These are phyloP conservation scores for Ogataea haglerorum DNA, from an alignment of 805 yeast species.

Conservation along the genomic window DNA sequence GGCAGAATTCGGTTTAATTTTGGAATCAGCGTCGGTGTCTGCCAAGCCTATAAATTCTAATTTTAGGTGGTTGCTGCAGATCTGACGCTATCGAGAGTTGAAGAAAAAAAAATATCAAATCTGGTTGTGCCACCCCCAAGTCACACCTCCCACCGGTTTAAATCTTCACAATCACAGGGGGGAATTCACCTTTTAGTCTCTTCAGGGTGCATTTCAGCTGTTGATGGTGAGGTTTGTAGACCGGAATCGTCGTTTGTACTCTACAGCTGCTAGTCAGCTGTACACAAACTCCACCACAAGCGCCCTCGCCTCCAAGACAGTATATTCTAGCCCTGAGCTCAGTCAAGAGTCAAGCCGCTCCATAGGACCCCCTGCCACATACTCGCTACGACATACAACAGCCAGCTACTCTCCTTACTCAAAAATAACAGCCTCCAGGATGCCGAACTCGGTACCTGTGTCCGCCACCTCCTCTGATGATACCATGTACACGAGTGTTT, in stretches of 20 bases:
- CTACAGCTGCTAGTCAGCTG: conserved; percentile 4
- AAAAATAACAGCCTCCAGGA: not conserved
- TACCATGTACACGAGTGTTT: not conserved
- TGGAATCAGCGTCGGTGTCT: not conserved
- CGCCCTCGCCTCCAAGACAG: not conserved
- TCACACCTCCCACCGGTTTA: conserved; percentile 1
- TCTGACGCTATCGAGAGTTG: not conserved
- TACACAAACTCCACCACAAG: conserved; percentile 13
- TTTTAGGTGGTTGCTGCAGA: conserved; percentile 4
- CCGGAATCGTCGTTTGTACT: conserved; percentile 11
- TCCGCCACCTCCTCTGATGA: not conserved
- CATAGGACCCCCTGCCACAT: not conserved
- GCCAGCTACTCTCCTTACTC: not conserved
- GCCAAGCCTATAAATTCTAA: not conserved
- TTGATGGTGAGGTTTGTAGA: conserved; percentile 13
- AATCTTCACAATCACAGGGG: not conserved
- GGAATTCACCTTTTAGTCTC: not conserved
- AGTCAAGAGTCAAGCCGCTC: not conserved
- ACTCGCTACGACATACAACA: not conserved
- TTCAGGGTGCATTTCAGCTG: not conserved
- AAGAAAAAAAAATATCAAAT: not conserved
- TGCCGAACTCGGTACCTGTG: not conserved
- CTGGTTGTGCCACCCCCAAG: not conserved
- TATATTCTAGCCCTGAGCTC: not conserved
- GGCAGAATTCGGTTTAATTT: not conserved